A percentile compares a stretch with the other conserved stretches of the same genome.
Conservation (phyloP, 768 basidiomycete species). For the Ramaria rubella region DNA sequence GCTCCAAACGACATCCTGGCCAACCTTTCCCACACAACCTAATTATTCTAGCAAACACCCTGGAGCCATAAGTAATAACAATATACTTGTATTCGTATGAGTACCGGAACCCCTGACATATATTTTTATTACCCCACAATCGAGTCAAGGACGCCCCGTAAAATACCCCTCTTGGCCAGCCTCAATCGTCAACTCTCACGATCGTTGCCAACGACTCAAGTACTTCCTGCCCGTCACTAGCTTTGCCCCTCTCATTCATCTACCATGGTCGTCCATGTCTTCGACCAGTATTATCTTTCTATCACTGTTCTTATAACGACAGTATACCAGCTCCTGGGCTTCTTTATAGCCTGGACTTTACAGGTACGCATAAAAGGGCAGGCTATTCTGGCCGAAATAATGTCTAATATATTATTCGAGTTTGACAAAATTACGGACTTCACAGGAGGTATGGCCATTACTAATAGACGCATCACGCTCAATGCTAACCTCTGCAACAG, state of each 20-base stretch:
- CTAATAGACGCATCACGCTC: not conserved
- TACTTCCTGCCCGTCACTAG: too few species aligned
- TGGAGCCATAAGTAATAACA: too few species aligned
- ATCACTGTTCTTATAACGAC: slow-evolving; percentile 46
- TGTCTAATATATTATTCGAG: too few species aligned
- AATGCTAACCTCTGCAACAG: slow-evolving; percentile 24
- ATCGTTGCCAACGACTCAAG: not conserved
- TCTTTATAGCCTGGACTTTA: slow-evolving; percentile 59
- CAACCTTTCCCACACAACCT: not conserved
- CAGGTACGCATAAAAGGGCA: slow-evolving; percentile 29
- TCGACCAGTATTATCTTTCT: slow-evolving; percentile 44
- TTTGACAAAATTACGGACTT: slow-evolving; percentile 74
- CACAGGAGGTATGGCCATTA: slow-evolving; percentile 38
- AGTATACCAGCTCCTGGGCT: slow-evolving; percentile 51
- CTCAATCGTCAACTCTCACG: too few species aligned
- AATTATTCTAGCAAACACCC: not conserved
- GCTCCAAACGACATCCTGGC: not conserved
- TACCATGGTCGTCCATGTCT: slow-evolving; percentile 28
- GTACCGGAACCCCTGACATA: too few species aligned
- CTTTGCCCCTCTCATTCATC: too few species aligned
- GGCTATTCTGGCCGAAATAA: too few species aligned
- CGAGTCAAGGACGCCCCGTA: too few species aligned
- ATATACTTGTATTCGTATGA: too few species aligned
- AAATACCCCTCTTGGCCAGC: too few species aligned
- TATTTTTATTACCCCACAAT: too few species aligned